phyloP scores from a whole-genome alignment of 2,329 filamentous ascomycete species.

The Magnaporthales sp. region DNA sequence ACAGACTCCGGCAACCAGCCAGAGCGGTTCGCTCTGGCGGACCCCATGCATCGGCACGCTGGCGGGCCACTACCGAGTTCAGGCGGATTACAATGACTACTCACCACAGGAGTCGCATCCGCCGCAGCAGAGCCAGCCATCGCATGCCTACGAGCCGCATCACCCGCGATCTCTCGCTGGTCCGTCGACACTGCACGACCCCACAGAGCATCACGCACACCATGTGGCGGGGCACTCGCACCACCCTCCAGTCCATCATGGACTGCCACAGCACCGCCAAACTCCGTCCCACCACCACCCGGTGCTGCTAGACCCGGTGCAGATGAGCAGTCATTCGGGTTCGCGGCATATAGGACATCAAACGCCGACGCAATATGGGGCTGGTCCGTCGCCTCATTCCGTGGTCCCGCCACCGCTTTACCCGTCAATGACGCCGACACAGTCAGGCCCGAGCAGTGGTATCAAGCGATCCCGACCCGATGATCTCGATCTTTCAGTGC shows the following conservation, averaged over 20 bases:
- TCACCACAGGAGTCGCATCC: slow-evolving; percentile 58
- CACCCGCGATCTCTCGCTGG: slow-evolving; percentile 38
- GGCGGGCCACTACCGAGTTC: slow-evolving; percentile 66
- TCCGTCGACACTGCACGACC: slow-evolving; percentile 37
- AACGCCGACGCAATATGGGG: slow-evolving; percentile 44
- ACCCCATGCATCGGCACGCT: slow-evolving; percentile 66
- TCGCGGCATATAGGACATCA: slow-evolving; percentile 40
- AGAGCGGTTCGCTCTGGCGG: slow-evolving; percentile 70
- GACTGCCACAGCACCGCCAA: slow-evolving; percentile 33
- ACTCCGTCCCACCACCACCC: slow-evolving; percentile 37
- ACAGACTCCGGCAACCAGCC: slow-evolving; percentile 59
- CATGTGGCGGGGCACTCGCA: slow-evolving; percentile 19
- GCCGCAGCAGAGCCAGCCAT: slow-evolving; percentile 54
- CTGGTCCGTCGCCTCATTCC: slow-evolving; percentile 32
- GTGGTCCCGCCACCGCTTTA: slow-evolving; percentile 43
- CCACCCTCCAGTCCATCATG: slow-evolving; percentile 22
- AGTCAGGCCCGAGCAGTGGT: slow-evolving; percentile 20
- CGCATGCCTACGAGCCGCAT: slow-evolving; percentile 52
- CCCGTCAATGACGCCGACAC: slow-evolving; percentile 28
- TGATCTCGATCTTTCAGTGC: slow-evolving; percentile 47
- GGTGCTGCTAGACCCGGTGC: slow-evolving; percentile 47
- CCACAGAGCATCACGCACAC: slow-evolving; percentile 22
- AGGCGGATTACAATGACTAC: slow-evolving; percentile 64
- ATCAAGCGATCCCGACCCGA: slow-evolving; percentile 48
- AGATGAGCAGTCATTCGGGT: slow-evolving; percentile 41